Percentiles rank a stretch among this genome's conserved stretches.
These are phyloP conservation scores for Grigorovia transvaalensis DNA, from an alignment of 805 yeast species.

Conservation along the genomic window DNA sequence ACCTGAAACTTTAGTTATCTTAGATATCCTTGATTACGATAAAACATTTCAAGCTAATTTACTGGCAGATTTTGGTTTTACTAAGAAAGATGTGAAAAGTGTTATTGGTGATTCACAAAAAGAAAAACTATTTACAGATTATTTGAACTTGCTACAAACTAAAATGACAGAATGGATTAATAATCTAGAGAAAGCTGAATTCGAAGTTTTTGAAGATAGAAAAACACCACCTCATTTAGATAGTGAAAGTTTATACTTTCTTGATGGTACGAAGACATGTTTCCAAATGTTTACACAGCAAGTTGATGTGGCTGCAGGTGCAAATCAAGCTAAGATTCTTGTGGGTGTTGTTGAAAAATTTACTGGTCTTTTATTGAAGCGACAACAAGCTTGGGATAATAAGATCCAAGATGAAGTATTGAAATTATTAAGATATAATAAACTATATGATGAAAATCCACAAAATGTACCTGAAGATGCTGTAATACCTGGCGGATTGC, in stretches of 20 bases:
- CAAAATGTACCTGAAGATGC: conserved; percentile 31
- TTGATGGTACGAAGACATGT: conserved; percentile 71
- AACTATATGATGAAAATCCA: conserved; percentile 23
- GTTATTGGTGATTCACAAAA: conserved; percentile 64
- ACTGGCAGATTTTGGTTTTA: conserved; percentile 39
- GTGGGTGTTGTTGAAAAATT: conserved; percentile 71
- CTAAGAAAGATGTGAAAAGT: conserved; percentile 39
- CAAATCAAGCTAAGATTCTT: conserved; percentile 69
- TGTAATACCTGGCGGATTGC: conserved; percentile 59
- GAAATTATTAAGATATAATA: conserved; percentile 28
- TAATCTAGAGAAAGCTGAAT: conserved; percentile 58
- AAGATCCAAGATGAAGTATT: conserved; percentile 46
- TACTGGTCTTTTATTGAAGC: conserved; percentile 44
- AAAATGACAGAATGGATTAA: conserved; percentile 82
- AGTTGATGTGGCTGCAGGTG: conserved; percentile 76
- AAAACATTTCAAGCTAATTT: conserved; percentile 50
- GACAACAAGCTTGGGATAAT: conserved; percentile 55
- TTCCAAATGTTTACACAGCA: conserved; percentile 83
- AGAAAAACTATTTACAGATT: conserved; percentile 65
- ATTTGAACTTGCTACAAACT: conserved; percentile 53
- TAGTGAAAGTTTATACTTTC: conserved; percentile 50
- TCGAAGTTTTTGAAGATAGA: conserved; percentile 52
- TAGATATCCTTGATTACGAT: conserved; percentile 69
- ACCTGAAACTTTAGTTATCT: conserved; percentile 68
- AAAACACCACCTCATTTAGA: conserved; percentile 64